Percentiles rank a stretch among this genome's conserved stretches.
phyloP scores from a whole-genome alignment of 2,329 filamentous ascomycete genomes.

The Plectosphaerella cucumerina region DNA sequence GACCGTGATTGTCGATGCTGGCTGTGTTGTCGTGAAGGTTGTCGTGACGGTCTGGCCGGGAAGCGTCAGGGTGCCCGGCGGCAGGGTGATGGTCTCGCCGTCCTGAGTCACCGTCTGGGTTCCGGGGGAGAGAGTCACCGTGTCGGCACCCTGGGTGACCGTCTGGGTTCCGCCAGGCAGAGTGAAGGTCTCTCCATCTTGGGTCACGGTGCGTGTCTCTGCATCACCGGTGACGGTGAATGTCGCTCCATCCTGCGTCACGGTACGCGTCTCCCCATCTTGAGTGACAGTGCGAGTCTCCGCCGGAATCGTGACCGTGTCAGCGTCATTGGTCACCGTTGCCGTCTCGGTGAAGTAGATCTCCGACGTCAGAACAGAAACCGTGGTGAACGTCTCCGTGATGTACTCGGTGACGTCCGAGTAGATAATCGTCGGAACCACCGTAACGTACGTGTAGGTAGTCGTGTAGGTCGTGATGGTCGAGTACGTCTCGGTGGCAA shows the following conservation, averaged over 20 bases:
- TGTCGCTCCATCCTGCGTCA: no score
- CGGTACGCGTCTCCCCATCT: no score
- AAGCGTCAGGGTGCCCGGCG: constrained; percentile 6
- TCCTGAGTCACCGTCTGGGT: not conserved
- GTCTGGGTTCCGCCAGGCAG: no score
- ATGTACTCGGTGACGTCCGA: constrained; percentile 8
- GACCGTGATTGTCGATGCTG: constrained; percentile 24
- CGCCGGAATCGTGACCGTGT: constrained; percentile 2
- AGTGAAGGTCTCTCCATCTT: no score
- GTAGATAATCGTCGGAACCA: constrained; percentile 9
- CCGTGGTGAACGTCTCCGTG: constrained; percentile 8
- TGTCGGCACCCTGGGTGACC: constrained; percentile 1
- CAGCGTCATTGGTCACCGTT: constrained; percentile 6
- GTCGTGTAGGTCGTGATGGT: constrained; percentile 8
- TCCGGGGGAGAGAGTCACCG: not conserved
- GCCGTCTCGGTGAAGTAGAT: constrained; percentile 10
- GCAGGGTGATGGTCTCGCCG: constrained; percentile 5
- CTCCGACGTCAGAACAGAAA: constrained; percentile 6
- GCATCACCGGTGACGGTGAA: no score
- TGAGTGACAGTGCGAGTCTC: not conserved
- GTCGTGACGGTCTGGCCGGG: constrained; percentile 25
- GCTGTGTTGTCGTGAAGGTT: constrained; percentile 23
- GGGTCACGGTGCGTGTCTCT: not conserved
- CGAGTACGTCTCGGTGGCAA: constrained; percentile 2
- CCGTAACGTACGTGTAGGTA: constrained; percentile 5